Percentiles rank a stretch among this genome's conserved stretches.
Conservation (phyloP, 768 basidiomycete species). For the Fomitopsis pulvina region DNA sequence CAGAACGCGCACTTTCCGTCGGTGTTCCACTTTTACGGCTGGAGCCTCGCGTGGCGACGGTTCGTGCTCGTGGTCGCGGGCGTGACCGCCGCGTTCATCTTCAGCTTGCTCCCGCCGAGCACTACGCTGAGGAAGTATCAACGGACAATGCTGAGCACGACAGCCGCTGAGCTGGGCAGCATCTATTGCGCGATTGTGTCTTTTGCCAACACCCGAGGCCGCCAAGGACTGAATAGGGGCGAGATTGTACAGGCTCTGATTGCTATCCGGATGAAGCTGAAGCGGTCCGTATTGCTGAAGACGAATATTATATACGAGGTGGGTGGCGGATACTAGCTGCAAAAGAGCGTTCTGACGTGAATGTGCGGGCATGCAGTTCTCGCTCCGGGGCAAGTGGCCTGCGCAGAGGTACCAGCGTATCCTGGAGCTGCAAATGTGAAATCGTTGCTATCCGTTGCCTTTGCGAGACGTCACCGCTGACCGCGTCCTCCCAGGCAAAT, state of each 20-base stretch:
- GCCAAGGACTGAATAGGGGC: slow-evolving; percentile 39
- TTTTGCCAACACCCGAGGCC: slow-evolving; percentile 49
- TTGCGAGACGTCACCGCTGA: not conserved
- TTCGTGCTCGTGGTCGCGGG: not conserved
- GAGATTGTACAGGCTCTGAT: slow-evolving; percentile 60
- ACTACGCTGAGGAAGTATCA: slow-evolving; percentile 72
- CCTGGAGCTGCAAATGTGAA: slow-evolving; percentile 62
- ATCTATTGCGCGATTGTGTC: slow-evolving; percentile 75
- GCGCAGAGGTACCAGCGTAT: slow-evolving; percentile 68
- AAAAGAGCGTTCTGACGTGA: too few relatives aligned
- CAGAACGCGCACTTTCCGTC: slow-evolving; percentile 44
- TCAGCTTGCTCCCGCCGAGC: slow-evolving; percentile 68
- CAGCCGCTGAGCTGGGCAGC: slow-evolving; percentile 57
- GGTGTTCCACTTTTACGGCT: slow-evolving; percentile 52
- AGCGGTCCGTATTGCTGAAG: slow-evolving; percentile 48
- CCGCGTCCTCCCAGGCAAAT: slow-evolving; percentile 49
- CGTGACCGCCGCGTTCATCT: slow-evolving; percentile 23
- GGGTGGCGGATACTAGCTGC: slow-evolving; percentile 5
- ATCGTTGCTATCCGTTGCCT: not conserved
- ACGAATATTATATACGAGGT: slow-evolving; percentile 66
- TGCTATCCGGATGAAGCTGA: slow-evolving; percentile 70
- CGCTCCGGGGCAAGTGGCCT: slow-evolving; percentile 74
- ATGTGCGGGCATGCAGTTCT: slow-evolving; percentile 66
- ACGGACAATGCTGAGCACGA: slow-evolving; percentile 62
- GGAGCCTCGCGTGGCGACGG: slow-evolving; percentile 55